A percentile compares a stretch with the other conserved stretches of the same genome.
Evolutionary conservation across 768 basidiomycete species (phyloP).

Genomic region (Psilocybe cyanescens): DNA sequence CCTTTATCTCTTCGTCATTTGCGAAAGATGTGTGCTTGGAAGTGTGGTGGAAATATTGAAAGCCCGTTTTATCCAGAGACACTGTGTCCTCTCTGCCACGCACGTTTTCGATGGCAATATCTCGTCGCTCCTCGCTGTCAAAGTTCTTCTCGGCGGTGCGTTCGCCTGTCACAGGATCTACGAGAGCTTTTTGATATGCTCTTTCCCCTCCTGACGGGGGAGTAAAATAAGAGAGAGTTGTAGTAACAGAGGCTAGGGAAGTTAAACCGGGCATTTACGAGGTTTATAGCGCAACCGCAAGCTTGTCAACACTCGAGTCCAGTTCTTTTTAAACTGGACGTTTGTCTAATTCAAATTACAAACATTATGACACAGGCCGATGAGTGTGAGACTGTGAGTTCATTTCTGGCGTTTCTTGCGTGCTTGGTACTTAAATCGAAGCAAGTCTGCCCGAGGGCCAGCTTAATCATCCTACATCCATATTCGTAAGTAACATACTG

Average conservation of each 20-base stretch:
- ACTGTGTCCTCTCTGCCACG: conserved; percentile 50
- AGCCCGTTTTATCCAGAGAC: conserved; percentile 55
- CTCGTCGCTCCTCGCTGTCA: conserved; percentile 21
- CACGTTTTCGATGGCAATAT: conserved; percentile 52
- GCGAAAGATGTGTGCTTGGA: conserved; percentile 51
- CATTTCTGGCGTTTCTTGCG: neutral
- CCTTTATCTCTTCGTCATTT: conserved; percentile 53
- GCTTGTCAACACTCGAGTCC: neutral
- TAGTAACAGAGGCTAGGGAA: neutral
- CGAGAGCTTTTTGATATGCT: conserved; percentile 40
- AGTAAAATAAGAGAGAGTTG: conserved; percentile 37
- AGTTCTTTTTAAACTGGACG: neutral
- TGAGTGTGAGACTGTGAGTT: neutral
- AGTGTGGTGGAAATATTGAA: conserved; percentile 44
- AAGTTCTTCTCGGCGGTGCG: conserved; percentile 37
- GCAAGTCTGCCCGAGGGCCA: neutral
- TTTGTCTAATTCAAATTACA: neutral
- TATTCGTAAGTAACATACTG: neutral
- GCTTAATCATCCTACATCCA: neutral
- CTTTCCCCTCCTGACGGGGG: conserved; percentile 42
- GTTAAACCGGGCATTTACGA: neutral
- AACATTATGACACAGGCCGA: neutral
- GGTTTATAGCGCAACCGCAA: neutral
- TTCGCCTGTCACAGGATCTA: conserved; percentile 35
- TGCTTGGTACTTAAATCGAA: neutral